phyloP scores from a whole-genome alignment of 371 early-diverging fungal species.

The Mortierella polycephala region DNA sequence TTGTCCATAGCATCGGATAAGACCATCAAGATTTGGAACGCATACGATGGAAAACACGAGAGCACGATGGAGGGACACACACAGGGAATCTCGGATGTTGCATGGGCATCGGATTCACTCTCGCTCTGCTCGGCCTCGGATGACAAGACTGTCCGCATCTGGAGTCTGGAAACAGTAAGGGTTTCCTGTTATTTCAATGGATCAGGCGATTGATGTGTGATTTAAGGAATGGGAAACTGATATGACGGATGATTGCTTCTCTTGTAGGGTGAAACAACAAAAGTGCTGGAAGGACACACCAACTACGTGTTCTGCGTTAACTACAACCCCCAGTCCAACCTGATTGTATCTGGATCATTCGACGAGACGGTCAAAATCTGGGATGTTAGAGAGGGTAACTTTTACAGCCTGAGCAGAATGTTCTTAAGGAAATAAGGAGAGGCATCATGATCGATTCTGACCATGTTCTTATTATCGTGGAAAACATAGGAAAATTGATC shows the following conservation, averaged over 20 bases:
- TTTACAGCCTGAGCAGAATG: neutral
- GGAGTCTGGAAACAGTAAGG: conserved; percentile 80
- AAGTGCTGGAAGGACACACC: conserved; percentile 90
- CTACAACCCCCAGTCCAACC: conserved; percentile 92
- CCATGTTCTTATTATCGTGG: neutral
- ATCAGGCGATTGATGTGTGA: neutral
- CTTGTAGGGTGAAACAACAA: conserved; percentile 74
- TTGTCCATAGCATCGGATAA: conserved; percentile 82
- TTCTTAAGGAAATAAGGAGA: neutral
- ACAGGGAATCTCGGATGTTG: conserved; percentile 95
- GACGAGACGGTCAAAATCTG: conserved; percentile 97
- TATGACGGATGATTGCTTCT: neutral
- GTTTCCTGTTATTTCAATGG: neutral
- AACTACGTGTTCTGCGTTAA: conserved; percentile 98
- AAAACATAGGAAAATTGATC: conserved; percentile 79
- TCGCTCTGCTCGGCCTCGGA: conserved; percentile 93
- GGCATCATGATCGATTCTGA: neutral
- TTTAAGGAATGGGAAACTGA: neutral
- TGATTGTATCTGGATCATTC: conserved; percentile 97
- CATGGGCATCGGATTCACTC: conserved; percentile 94
- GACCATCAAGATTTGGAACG: conserved; percentile 94
- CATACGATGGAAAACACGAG: conserved; percentile 85
- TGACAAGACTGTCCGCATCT: conserved; percentile 94
- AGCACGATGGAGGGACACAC: conserved; percentile 91
- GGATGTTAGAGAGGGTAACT: conserved; percentile 92